Evolutionary conservation across 352 stramenopile genomes (phyloP), one percentile per base, ranked within the genome.

Genomic region (Globisporangium nagaii): DNA sequence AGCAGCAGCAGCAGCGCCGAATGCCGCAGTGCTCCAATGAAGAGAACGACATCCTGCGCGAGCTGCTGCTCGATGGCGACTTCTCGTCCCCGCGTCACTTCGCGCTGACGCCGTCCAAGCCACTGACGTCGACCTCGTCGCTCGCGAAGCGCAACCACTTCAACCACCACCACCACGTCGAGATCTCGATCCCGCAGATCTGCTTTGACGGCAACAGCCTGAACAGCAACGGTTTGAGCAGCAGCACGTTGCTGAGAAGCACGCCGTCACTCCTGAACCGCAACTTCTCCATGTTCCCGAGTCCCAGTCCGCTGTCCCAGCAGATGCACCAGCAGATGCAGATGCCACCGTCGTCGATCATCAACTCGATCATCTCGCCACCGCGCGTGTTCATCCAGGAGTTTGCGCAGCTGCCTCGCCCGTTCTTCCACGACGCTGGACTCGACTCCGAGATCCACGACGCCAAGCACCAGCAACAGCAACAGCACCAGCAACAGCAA

Each of bases 301-400:
- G 32, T 76, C 58, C 50, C 51, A 77, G 49, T 58, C 74, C 52
- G 48, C 66, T 45, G 47, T 73, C 37, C 63, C 68, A 58, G 13
- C 71, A 65, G 7, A 54, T 83, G 24, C 52, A 52, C 4, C 30
- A 27, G 12, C 42, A 46, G 20, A 28, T 39, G 34, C 53, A 47
- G 13, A 40, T 54, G 10, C 43, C 36, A 0, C 62, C 70, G 15
- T 66, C 70, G n/a, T 86, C 75, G 22, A 65, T 82, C 35, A 69
- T 85, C 58, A 88, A 84, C 53, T 64, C 78, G 10, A 87, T 90
- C 45, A 75, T 90, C 36, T 90, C 80, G 13, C 80, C 80, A 27
- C 80, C 80, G 11, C 70, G 76, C 6, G 75, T 88, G 20, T 88
- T 90, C 60, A 83, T 86, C 48, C 80, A 90, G 37, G 80, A 90